Percentiles rank a stretch among this genome's conserved stretches.
Evolutionary conservation across 2,329 filamentous ascomycete genomes (phyloP).

Genomic region (Chaetothyriales sp.): DNA sequence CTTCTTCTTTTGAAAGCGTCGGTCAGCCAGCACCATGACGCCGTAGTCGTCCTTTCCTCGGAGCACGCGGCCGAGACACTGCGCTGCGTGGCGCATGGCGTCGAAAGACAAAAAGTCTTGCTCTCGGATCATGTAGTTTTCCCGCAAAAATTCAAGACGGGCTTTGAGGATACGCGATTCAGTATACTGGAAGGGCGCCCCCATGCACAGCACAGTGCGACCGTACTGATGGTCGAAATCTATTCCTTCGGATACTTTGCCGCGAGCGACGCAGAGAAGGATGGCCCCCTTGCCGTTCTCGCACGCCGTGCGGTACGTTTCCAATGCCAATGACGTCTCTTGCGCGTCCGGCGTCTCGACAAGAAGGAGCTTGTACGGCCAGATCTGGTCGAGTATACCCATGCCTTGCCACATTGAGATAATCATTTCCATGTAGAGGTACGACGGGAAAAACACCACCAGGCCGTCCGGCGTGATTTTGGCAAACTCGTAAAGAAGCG

Average conservation of each 20-base stretch:
- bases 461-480: slow-evolving; percentile 93
- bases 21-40: slow-evolving; percentile 97
- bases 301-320: slow-evolving; percentile 94
- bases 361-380: slow-evolving; percentile 97
- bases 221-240: slow-evolving; percentile 99
- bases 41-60: slow-evolving; percentile 97
- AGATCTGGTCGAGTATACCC: slow-evolving; percentile 92
- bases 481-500: slow-evolving; percentile 82
- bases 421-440: slow-evolving; percentile 98
- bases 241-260: slow-evolving; percentile 94
- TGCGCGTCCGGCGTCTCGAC: slow-evolving; percentile 96
- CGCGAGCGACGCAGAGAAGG: slow-evolving; percentile 84
- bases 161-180: slow-evolving; percentile 95
- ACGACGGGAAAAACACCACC: slow-evolving; percentile 98
- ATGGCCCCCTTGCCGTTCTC: slow-evolving; percentile 93
- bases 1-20: slow-evolving; percentile 83
- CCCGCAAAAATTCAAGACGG: slow-evolving; percentile 84
- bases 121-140: slow-evolving; percentile 91
- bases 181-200: slow-evolving; percentile 96
- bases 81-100: slow-evolving; percentile 96
- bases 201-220: slow-evolving; percentile 87
- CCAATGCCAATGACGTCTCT: slow-evolving; percentile 86
- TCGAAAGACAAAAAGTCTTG: slow-evolving; percentile 98
- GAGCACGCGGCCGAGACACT: slow-evolving; percentile 87
- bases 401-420: slow-evolving; percentile 99